Evolutionary conservation across 2,329 filamentous ascomycete genomes (phyloP).

Genomic region (Calonectria hongkongensis): DNA sequence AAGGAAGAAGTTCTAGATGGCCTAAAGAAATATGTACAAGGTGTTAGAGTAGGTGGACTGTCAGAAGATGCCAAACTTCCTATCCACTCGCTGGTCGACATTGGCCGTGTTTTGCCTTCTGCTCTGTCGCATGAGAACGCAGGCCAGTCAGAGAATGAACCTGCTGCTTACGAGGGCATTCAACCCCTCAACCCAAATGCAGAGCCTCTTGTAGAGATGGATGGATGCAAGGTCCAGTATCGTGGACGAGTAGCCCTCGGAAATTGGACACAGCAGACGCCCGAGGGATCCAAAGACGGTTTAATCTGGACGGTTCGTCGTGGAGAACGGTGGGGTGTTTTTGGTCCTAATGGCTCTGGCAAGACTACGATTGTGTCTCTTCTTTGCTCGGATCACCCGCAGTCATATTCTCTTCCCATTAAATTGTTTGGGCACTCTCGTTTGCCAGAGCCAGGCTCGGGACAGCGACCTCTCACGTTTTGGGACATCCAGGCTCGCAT

Average conservation of each 20-base stretch:
- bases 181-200: conserved; percentile 62
- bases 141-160: conserved; percentile 19
- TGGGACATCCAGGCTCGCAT: conserved; percentile 94
- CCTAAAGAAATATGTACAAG: conserved; percentile 68
- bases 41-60: conserved; percentile 65
- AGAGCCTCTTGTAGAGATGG: conserved; percentile 89
- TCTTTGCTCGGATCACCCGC: conserved; percentile 96
- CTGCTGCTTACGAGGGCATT: conserved; percentile 40
- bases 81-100: conserved; percentile 68
- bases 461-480: conserved; percentile 84
- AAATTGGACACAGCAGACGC: conserved; percentile 81
- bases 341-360: conserved; percentile 94
- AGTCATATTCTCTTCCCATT: conserved; percentile 92
- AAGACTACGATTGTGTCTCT: conserved; percentile 96
- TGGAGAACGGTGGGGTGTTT: conserved; percentile 92
- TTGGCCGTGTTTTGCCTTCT: conserved; percentile 66
- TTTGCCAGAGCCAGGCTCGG: conserved; percentile 82
- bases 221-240: conserved; percentile 88
- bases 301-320: conserved; percentile 88
- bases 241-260: conserved; percentile 86
- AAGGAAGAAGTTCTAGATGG: conserved; percentile 77
- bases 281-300: conserved; percentile 73
- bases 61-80: conserved; percentile 69
- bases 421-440: conserved; percentile 89
- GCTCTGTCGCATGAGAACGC: conserved; percentile 42